Base-by-base conservation (phyloP, 768 basidiomycete species). In the Gloeophyllum trabeum region DNA sequence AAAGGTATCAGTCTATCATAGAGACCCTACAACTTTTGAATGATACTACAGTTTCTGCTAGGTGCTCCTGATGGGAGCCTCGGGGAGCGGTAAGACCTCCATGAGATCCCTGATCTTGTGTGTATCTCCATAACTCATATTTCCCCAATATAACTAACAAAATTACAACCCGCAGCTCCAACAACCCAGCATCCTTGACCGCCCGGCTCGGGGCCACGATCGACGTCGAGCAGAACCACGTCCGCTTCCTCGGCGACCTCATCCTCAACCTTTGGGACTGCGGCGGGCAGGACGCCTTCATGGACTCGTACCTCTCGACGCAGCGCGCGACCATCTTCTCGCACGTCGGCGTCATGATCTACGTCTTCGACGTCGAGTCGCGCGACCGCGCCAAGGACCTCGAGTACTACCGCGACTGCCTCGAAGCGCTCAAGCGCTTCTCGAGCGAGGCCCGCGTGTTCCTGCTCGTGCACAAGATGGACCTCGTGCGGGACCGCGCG, bases 101-200 rank as follows among this genome's bases (percentile, higher is more conserved):
- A 99, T 99, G 96, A 78, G 96, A 42, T 93, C 92, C 21, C 83
- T 99, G 61, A 98, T 99, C 57, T 99, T 99, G 91, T 93, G 64
- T 66, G 88, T 66, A 39, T 23, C 38, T 39, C 39, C n/a, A 26
- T 46, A 25, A 28, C 40, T 35, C 41, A 46, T 35, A 40, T 39
- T 28, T 35, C 34, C 43, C 25, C 42, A 40, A 48, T 39, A 23
- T 35, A 35, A 46, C 54, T 50, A 41, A 38, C 35, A 41, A 41
- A 19, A 50, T 37, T 32, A 25, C 23, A 39, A 47, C 37, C 28
- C 30, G n/a, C 54, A 94, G 91, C 59, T 90, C 91, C 34, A 94
- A 94, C 58, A 90, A 94, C 54, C 87, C 90, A 21, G 93, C 96
- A 1, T 85, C 87, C 26, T 71, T 93, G 46, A 97, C 94, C 2